Evolutionary conservation across 805 yeast genomes (phyloP).

Genomic region (Dipodascus albidus): DNA sequence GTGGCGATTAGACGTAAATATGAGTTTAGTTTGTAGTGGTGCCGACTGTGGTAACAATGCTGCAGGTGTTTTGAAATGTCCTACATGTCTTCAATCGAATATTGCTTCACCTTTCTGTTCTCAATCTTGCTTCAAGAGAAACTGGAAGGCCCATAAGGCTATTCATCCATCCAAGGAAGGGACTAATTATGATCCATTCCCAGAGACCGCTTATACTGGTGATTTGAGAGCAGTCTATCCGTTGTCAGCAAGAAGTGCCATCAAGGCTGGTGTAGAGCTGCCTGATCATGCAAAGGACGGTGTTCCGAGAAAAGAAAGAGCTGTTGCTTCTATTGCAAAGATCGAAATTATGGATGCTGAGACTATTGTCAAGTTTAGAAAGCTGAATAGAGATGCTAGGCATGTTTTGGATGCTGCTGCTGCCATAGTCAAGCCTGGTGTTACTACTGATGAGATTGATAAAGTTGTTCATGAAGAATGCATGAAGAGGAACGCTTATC

Average conservation of each 20-base stretch:
- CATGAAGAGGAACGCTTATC: conserved; percentile 79
- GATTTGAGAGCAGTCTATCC: conserved; percentile 71
- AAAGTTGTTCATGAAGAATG: conserved; percentile 79
- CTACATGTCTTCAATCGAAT: conserved; percentile 73
- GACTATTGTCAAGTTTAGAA: conserved; percentile 62
- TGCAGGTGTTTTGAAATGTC: conserved; percentile 70
- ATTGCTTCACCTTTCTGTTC: conserved; percentile 60
- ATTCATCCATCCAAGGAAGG: conserved; percentile 45
- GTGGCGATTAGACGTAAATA: background rate
- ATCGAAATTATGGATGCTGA: conserved; percentile 54
- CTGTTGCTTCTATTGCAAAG: conserved; percentile 50
- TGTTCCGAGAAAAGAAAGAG: conserved; percentile 65
- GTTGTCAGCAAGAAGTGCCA: conserved; percentile 51
- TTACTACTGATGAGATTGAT: conserved; percentile 90
- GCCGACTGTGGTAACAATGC: conserved; percentile 81
- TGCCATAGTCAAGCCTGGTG: conserved; percentile 70
- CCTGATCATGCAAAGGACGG: conserved; percentile 87
- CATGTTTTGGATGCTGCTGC: conserved; percentile 88
- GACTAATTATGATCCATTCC: conserved; percentile 76
- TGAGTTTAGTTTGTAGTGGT: conserved; percentile 43
- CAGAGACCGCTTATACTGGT: conserved; percentile 66
- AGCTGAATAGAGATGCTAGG: conserved; percentile 66
- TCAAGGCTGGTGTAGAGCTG: conserved; percentile 57
- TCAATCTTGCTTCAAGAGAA: conserved; percentile 70
- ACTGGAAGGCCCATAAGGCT: conserved; percentile 48